Evolutionary conservation across 768 basidiomycete genomes (phyloP).

Genomic region (Lentinula sp.): DNA sequence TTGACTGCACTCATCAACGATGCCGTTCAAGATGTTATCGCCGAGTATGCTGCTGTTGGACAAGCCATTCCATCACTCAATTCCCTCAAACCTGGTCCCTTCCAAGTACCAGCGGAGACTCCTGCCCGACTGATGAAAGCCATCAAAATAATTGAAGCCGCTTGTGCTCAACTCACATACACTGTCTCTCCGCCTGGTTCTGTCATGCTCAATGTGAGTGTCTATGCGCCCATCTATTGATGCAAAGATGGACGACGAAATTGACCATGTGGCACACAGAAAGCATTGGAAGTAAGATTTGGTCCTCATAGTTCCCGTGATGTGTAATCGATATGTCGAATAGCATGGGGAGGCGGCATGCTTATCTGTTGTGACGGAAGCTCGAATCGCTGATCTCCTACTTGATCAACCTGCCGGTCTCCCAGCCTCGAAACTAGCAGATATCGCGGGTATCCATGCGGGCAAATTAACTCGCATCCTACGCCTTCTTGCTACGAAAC

Average conservation of each 20-base stretch:
- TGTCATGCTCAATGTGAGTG: conserved; percentile 23
- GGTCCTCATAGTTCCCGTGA: neutral
- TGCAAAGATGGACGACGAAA: neutral
- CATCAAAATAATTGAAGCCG: conserved; percentile 26
- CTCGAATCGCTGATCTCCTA: conserved; percentile 32
- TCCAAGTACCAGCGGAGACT: conserved; percentile 21
- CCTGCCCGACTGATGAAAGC: conserved; percentile 19
- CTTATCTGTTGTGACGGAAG: conserved; percentile 24
- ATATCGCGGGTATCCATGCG: conserved; percentile 23
- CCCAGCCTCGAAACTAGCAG: conserved; percentile 24
- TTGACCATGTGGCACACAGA: conserved; percentile 7
- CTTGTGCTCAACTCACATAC: conserved; percentile 25
- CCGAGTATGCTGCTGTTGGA: conserved; percentile 22
- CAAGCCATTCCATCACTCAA: conserved; percentile 26
- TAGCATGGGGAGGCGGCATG: conserved; percentile 26
- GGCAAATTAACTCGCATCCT: conserved; percentile 34
- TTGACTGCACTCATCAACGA: conserved; percentile 23
- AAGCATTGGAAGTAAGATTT: conserved; percentile 4
- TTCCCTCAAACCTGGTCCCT: conserved; percentile 23
- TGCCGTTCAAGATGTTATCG: conserved; percentile 23
- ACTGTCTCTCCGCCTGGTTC: conserved; percentile 24
- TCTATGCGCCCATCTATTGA: neutral
- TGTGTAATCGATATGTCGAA: neutral
- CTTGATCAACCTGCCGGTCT: conserved; percentile 27
- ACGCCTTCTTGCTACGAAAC: conserved; percentile 31